Conservation (phyloP, 176 grass and related monocot genomes). For the Paspalum vaginatum region DNA sequence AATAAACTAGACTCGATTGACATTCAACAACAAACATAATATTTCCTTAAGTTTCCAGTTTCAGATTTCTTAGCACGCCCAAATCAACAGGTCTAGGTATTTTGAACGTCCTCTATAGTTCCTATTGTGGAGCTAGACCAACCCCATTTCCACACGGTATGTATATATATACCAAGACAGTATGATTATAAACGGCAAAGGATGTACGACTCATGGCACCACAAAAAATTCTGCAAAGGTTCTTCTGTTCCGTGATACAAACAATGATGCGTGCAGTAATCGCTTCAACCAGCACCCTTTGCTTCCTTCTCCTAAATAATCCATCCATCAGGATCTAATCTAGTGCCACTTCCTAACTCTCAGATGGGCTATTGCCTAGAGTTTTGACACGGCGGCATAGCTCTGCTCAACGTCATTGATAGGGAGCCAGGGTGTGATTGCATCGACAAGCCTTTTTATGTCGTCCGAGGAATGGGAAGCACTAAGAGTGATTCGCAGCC, state of each 20-base stretch:
- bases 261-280: not conserved
- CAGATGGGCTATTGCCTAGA: constrained; percentile 38
- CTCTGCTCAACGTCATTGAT: constrained; percentile 31
- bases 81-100: not conserved
- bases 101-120: constrained; percentile 7
- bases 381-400: constrained; percentile 35
- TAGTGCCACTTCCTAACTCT: not conserved
- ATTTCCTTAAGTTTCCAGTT: not conserved
- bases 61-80: not conserved
- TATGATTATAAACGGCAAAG: not conserved
- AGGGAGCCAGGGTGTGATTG: constrained; percentile 63
- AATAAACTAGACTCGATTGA: too few relatives aligned
- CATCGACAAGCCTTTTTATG: constrained; percentile 63
- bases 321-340: not conserved
- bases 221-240: not conserved
- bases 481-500: constrained; percentile 80
- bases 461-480: constrained; percentile 80
- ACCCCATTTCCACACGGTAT: not conserved
- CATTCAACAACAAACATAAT: too few relatives aligned
- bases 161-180: not conserved
- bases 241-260: not conserved
- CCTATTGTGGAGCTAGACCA: not conserved
- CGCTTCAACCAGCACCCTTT: not conserved
- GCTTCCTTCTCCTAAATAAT: not conserved
- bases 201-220: not conserved